These are phyloP conservation scores for Ziziphus jujuba DNA, from an alignment of 306 rosid genomes.

Conservation along the genomic window DNA sequence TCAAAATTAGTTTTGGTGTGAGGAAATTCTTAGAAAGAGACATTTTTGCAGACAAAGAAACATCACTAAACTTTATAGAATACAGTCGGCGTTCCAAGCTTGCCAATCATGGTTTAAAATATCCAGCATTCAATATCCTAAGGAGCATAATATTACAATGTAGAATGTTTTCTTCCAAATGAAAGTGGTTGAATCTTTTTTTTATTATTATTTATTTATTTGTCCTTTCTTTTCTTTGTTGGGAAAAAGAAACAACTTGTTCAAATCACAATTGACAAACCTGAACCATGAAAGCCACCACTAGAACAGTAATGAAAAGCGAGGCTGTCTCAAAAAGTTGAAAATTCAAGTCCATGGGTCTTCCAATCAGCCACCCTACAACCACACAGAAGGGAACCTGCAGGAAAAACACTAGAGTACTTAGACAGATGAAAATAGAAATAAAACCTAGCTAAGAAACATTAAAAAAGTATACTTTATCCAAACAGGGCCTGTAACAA, in stretches of 20 bases:
- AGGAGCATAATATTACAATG: neutral
- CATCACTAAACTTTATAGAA: neutral
- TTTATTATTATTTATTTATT: no score
- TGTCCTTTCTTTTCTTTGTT: neutral
- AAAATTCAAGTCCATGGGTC: constrained; percentile 75
- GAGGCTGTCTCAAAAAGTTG: constrained; percentile 86
- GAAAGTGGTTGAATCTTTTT: neutral
- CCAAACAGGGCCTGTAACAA: no score
- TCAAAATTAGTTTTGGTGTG: neutral
- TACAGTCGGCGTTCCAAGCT: neutral
- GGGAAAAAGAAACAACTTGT: neutral
- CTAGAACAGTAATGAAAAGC: constrained; percentile 70
- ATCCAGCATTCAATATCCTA: neutral
- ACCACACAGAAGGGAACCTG: constrained; percentile 92
- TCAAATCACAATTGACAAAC: constrained; percentile 37
- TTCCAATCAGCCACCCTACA: constrained; percentile 66
- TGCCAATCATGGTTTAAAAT: constrained; percentile 1
- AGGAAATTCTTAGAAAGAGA: neutral
- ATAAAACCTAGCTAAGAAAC: neutral
- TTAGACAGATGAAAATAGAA: no score
- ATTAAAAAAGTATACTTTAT: neutral
- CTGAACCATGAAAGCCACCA: constrained; percentile 86
- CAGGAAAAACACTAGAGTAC: constrained; percentile 15
- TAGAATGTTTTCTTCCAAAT: neutral
- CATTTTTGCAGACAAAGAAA: neutral